Conservation (phyloP, 2,329 filamentous ascomycete species). For the Acephala macrosclerotiorum region DNA sequence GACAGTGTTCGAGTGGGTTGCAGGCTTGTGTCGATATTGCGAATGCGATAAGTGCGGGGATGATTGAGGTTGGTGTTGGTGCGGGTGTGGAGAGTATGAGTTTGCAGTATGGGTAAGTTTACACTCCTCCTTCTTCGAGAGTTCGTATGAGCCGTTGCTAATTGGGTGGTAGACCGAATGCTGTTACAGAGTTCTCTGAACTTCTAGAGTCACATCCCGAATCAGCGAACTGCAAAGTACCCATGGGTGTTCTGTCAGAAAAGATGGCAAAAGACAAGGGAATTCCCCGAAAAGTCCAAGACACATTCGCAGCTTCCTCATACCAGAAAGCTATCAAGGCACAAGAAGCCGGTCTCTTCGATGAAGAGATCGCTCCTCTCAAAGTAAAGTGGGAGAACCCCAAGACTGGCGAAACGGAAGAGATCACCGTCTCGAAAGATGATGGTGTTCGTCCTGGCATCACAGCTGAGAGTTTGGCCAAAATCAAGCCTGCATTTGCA, state of each 20-base stretch:
- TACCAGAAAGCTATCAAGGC: slow-evolving; percentile 91
- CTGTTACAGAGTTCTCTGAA: slow-evolving; percentile 92
- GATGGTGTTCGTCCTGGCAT: slow-evolving; percentile 88
- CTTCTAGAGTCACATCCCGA: slow-evolving; percentile 82
- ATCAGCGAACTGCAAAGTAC: slow-evolving; percentile 94
- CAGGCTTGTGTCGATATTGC: slow-evolving; percentile 94
- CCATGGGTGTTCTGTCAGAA: slow-evolving; percentile 94
- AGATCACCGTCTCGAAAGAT: slow-evolving; percentile 83
- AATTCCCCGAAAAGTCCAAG: slow-evolving; percentile 77
- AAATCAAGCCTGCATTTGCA: slow-evolving; percentile 89
- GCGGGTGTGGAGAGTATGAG: slow-evolving; percentile 98
- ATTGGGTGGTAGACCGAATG: slow-evolving; percentile 65
- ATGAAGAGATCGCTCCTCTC: slow-evolving; percentile 88
- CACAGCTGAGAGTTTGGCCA: slow-evolving; percentile 85
- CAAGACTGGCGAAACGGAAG: slow-evolving; percentile 86
- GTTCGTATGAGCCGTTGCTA: slow-evolving; percentile 7
- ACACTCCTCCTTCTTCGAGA: background rate
- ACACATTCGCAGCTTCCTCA: slow-evolving; percentile 91
- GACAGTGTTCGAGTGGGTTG: slow-evolving; percentile 92
- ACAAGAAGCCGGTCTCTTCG: slow-evolving; percentile 87
- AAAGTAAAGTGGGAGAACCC: slow-evolving; percentile 89
- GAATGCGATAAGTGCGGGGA: slow-evolving; percentile 87
- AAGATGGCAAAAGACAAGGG: slow-evolving; percentile 89
- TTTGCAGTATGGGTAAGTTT: slow-evolving; percentile 80
- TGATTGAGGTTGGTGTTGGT: slow-evolving; percentile 95